Evolutionary conservation across 805 yeast species (phyloP).

Genomic region (Helenozyma rhizophorensis): DNA sequence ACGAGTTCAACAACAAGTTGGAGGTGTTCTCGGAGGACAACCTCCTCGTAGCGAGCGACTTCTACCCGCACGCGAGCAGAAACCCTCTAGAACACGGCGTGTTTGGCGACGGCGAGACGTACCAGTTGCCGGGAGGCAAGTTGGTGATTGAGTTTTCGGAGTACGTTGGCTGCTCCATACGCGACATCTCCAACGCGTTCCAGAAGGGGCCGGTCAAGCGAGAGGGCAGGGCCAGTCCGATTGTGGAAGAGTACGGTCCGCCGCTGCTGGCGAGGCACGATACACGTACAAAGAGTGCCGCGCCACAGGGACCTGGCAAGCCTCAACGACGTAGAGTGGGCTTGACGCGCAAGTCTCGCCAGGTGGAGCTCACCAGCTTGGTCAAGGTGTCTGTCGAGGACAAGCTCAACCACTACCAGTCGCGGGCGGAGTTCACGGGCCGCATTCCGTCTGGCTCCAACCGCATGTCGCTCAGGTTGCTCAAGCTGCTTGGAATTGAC

Average conservation of each 20-base stretch:
- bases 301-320: too few species aligned
- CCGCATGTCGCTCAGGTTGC: slow-evolving; percentile 4
- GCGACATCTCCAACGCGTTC: slow-evolving; percentile 31
- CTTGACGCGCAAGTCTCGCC: background rate
- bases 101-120: slow-evolving; percentile 19
- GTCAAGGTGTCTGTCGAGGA: slow-evolving; percentile 1
- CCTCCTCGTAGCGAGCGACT: slow-evolving; percentile 31
- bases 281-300: too few species aligned
- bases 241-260: too few species aligned
- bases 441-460: slow-evolving; percentile 11
- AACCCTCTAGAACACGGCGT: slow-evolving; percentile 16
- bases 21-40: slow-evolving; percentile 37
- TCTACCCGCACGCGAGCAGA: slow-evolving; percentile 20
- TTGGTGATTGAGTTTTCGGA: slow-evolving; percentile 29
- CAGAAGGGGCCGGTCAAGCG: slow-evolving; percentile 1
- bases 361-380: slow-evolving; percentile 1
- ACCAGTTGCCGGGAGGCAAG: slow-evolving; percentile 22
- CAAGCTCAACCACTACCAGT: slow-evolving; percentile 1
- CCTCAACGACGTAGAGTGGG: too few species aligned
- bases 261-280: too few species aligned
- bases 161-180: slow-evolving; percentile 26
- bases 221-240: too few species aligned
- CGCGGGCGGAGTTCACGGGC: background rate
- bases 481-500: too few species aligned
- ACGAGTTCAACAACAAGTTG: slow-evolving; percentile 45